These are phyloP conservation scores for Flaveria trinervia DNA, from an alignment of 129 eudicot genomes.

Conservation along the genomic window DNA sequence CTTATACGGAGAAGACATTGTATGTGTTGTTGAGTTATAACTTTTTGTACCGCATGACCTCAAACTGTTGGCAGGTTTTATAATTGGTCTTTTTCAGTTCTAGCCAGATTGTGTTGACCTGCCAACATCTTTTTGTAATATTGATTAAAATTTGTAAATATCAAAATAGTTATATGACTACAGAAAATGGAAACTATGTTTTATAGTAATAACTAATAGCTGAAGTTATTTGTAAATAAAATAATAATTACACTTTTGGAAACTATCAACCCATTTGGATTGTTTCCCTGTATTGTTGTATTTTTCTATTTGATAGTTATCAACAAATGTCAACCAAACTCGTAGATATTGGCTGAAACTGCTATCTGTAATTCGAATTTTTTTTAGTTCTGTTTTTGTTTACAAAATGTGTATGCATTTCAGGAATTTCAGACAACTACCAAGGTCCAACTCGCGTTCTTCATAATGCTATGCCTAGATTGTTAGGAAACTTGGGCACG, in stretches of 20 bases:
- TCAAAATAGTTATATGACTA: not conserved
- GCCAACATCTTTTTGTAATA: not conserved
- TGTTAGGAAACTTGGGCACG: conserved; percentile 27
- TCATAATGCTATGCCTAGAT: conserved; percentile 26
- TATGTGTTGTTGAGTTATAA: not conserved
- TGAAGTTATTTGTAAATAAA: not conserved
- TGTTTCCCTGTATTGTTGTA: not conserved
- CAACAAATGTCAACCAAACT: not conserved
- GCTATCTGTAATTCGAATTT: not conserved
- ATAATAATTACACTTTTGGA: not conserved
- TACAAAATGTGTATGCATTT: not conserved
- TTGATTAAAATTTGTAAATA: too few species aligned
- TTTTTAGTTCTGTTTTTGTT: not conserved
- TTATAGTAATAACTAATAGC: not conserved
- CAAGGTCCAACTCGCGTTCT: conserved; percentile 14
- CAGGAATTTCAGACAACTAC: conserved; percentile 23
- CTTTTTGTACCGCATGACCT: not conserved
- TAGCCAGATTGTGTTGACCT: not conserved
- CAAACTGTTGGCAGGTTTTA: not conserved
- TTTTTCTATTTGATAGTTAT: not conserved
- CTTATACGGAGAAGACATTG: not conserved
- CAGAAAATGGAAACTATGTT: not conserved
- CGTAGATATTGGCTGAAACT: not conserved
- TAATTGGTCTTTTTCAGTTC: not conserved
- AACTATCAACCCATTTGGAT: not conserved